Percentiles rank a stretch among this genome's conserved stretches.
Conservation (phyloP, 2,329 filamentous ascomycete genomes). For the Metarhizium rileyi region DNA sequence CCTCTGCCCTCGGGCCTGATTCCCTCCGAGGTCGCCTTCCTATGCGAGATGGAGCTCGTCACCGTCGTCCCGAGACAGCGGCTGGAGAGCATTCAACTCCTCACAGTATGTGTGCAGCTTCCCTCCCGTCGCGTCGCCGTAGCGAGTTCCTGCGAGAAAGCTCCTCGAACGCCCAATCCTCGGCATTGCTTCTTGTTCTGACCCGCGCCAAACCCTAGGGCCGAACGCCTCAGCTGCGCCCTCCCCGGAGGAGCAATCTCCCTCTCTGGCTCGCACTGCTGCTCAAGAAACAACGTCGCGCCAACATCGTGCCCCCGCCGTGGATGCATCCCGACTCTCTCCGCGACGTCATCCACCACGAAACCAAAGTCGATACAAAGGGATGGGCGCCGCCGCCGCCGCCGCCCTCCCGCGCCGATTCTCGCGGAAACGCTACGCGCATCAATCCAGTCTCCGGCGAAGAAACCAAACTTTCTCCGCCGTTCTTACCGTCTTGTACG, state of each 20-base stretch:
- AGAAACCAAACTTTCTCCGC: slow-evolving; percentile 47
- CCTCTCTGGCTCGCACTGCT: slow-evolving; percentile 93
- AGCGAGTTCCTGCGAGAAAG: neutral
- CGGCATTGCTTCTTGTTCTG: neutral
- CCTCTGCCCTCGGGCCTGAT: slow-evolving; percentile 51
- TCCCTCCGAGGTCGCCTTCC: slow-evolving; percentile 81
- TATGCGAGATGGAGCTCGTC: slow-evolving; percentile 96
- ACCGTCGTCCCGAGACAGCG: slow-evolving; percentile 86
- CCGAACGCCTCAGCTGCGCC: slow-evolving; percentile 62
- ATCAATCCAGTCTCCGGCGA: slow-evolving; percentile 15
- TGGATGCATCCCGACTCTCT: slow-evolving; percentile 79
- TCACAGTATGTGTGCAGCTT: slow-evolving; percentile 56
- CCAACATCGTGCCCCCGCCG: slow-evolving; percentile 82
- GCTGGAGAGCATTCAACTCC: slow-evolving; percentile 73
- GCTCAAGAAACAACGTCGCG: slow-evolving; percentile 86
- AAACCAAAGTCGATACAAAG: slow-evolving; percentile 61
- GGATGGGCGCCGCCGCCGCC: slow-evolving; percentile 72
- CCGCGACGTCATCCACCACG: slow-evolving; percentile 65
- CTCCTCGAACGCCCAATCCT: neutral
- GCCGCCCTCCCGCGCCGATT: slow-evolving; percentile 44
- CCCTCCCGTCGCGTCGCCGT: neutral
- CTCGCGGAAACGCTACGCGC: slow-evolving; percentile 31
- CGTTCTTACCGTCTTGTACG: slow-evolving; percentile 70
- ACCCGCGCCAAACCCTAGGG: slow-evolving; percentile 46
- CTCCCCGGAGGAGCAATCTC: slow-evolving; percentile 68